Base-by-base conservation (phyloP, 129 eudicot genomes). In the Deinandra increscens region DNA sequence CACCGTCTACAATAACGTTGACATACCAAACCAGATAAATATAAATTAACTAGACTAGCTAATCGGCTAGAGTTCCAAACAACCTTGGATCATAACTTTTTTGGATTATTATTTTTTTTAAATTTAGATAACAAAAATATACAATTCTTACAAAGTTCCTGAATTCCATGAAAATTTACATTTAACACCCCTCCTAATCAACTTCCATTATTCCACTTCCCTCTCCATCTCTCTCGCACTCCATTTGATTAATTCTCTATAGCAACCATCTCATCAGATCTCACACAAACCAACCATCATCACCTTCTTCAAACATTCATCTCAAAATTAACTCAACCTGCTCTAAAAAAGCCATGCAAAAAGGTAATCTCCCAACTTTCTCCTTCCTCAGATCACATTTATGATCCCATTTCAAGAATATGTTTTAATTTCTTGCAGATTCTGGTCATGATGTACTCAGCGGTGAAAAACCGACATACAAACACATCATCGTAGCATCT, bases 401-500 rank as follows among this genome's bases (percentile, higher is more conserved):
- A n/a, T n/a, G n/a, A 15, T 8, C 13, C 42, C 42, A 15, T 11
- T 39, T 69, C n/a, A 23, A 69, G 38, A 63, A 76, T 18, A 4
- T 14, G 22, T 15, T 44, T 12, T n/a, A n/a, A n/a, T n/a, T 26
- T 22, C 60, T 69, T 69, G 71, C 76, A 77, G 81, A 63, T 61
- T 60, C 59, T 20, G 65, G 31, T 26, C 1, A 77, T 26, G 71
- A 51, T 13, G 15, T n/a, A n/a, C n/a, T 49, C 64, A 41, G 48
- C 59, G 22, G 70, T 34, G 81, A 69, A 69, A 83, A 75, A 66
- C 70, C 89, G 26, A 69, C 82, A 1, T 79, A 78, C 76, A 72
- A 83, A 53, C 84, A 84, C 62, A 85, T 89, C 84, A 54, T 89
- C 19, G 56, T 83, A 9, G 95, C 92, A 49, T 93, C 99, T 26